Base-by-base conservation (phyloP, 2,329 filamentous ascomycete species). In the Huntiella decipiens region DNA sequence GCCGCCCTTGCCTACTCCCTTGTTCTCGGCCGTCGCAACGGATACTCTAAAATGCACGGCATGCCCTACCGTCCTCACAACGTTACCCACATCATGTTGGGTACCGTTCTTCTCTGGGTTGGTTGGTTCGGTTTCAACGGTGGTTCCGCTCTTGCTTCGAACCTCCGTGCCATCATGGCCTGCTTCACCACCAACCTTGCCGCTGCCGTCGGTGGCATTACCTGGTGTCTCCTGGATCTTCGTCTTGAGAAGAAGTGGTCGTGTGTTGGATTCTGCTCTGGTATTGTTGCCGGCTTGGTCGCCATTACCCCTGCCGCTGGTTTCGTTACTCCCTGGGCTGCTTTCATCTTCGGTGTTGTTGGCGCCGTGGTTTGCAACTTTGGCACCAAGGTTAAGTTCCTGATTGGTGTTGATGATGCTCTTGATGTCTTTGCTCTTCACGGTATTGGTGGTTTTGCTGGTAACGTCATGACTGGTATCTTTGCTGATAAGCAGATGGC, bases 111-210 rank as follows among this genome's bases (percentile, higher is more conserved):
- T 61, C 70, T 94, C 43, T 95, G 87, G 87, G 82, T 94, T 39
- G 86, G 87, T 49, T 95, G 86, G 87, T 91, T 94, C 59, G 87
- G 87, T 42, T 95, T 95, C 74, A 95, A 94, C 62, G 86, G 83
- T 45, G 87, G 87, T 51, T 73, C 80, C 3, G 87, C 85, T 2
- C 69, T 92, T 38, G 71, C 74, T 49, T 82, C 84, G 52, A 93
- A 91, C 65, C 66, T 93, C 54, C 82, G 87, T 50, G 82, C 87
- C 45, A 70, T 93, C 60, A 88, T 94, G 81, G 86, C 87, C 45
- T 82, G 81, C 55, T 74, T 91, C 43, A 82, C 88, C 51, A 94
- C 87, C 49, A 88, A 94, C 62, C 67, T 94, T 16, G 79, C 87
- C 39, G 87, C 87, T 15, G 83, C 77, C 34, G 74, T 83, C 19